Evolutionary conservation across 139 green algal genomes (phyloP), one percentile per base, ranked within the genome.

Genomic region (Coelastrella sp.): DNA sequence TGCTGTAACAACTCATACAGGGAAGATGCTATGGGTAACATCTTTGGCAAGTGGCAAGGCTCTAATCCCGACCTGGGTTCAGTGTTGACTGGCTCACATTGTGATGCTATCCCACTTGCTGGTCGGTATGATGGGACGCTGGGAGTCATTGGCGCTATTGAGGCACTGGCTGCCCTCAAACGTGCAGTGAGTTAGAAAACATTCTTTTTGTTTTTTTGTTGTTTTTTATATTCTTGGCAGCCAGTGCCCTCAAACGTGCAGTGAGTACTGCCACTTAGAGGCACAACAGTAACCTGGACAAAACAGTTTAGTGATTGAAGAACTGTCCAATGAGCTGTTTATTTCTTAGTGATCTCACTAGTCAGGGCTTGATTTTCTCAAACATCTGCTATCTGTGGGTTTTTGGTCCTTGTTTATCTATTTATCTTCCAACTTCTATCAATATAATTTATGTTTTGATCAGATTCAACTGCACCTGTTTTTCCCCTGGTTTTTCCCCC

Each of bases 21-120:
- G 58, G 96, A 99, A 82, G 98, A 99, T 89, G 73, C 94, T 0
- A 95, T 99, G 87, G 98, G 98, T 35, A 99, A 98, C 93, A 99
- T 99, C 17, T 99, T 95, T 82, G 98, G 97, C 8, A 88, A 92
- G 0, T 97, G 93, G 93, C 82, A 95, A n/a, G 98, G 96, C 8
- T 91, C 79, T 24, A 86, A 97, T 35, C 63, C 90, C 0, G 3
- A 22, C 5, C 89, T 84, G 20, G 92, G 93, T 0, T 88, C 93
- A 7, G 94, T 99, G 12, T 80, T 94, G 4, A 99, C 96, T 6
- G 98, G 98, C 22, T 98, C 95, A 8, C 98, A 99, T 82, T 96
- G 83, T 78, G 98, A 99, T 82, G 98, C 98, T 70, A 99, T 99
- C 70, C 98, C 98, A 1, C 91, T 97, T 49, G 95, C 97, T 7